Evolutionary conservation across 139 green algal genomes (phyloP).

Genomic region (Chlamydomonas incerta): DNA sequence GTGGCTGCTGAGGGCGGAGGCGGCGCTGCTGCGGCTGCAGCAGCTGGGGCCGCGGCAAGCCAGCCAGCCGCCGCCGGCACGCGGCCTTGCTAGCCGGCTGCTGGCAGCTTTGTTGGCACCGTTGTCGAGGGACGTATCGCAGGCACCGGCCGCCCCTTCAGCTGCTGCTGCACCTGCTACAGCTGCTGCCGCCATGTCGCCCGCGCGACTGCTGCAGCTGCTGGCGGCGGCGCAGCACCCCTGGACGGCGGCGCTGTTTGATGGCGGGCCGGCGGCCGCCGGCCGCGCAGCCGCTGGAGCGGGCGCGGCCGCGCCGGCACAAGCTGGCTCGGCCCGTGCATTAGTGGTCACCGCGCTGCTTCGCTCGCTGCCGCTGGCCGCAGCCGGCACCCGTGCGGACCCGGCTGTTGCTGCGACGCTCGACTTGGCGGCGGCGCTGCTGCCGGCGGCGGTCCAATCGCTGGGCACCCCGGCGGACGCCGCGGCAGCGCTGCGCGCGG

Average conservation of each 20-base stretch:
- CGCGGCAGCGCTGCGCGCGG: neutral
- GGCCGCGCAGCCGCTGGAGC: no score
- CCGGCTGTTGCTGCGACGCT: no score
- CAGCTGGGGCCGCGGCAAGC: neutral
- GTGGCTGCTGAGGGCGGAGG: constrained; percentile 8
- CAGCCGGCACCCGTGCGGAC: no score
- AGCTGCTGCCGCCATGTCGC: neutral
- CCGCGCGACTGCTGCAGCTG: neutral
- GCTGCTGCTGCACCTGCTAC: neutral
- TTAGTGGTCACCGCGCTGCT: no score
- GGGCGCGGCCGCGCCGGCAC: no score
- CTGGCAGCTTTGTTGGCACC: neutral
- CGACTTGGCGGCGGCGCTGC: neutral
- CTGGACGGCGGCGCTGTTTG: neutral
- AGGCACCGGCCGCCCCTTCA: no score
- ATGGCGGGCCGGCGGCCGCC: neutral
- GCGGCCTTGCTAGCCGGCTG: neutral
- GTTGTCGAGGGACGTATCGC: no score
- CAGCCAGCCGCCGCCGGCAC: no score
- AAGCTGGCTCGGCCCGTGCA: no score
- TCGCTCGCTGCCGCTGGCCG: no score
- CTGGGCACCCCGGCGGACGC: neutral
- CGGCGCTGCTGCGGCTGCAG: neutral
- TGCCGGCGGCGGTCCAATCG: neutral
- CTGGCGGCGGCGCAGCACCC: constrained; percentile 1